These are phyloP conservation scores for Coemansia sp. DNA, from an alignment of 192 early-diverging fungal genomes.

Conservation along the genomic window DNA sequence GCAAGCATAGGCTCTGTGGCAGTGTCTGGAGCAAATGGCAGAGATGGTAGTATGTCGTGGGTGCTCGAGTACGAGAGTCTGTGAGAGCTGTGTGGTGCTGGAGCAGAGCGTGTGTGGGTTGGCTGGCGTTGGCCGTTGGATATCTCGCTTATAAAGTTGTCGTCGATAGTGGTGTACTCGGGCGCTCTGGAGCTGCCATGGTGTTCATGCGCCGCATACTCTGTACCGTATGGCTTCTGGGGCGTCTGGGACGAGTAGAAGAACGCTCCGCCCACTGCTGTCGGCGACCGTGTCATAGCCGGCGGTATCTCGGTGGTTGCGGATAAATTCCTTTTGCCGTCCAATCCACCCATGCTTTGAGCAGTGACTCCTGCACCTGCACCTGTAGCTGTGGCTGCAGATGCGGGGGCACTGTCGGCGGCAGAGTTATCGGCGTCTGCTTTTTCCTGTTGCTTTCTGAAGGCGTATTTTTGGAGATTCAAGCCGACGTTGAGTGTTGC, in stretches of 20 bases:
- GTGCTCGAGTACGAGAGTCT: no score
- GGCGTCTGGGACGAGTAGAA: neutral
- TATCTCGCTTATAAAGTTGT: neutral
- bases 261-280: neutral
- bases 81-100: no score
- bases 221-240: neutral
- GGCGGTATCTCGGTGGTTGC: neutral
- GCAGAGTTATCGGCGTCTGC: conserved; percentile 15
- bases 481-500: conserved; percentile 71
- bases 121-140: neutral
- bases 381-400: neutral
- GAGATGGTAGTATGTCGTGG: neutral
- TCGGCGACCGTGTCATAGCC: neutral
- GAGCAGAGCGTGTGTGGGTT: neutral
- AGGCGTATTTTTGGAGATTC: conserved; percentile 76
- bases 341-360: no score
- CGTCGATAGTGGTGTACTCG: neutral
- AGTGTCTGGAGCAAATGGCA: neutral
- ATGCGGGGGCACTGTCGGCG: neutral
- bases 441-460: conserved; percentile 61
- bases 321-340: neutral
- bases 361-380: no score
- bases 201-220: no score
- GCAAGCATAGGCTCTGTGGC: no score
- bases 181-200: neutral